phyloP scores from a whole-genome alignment of 139 green algal species.

The Astrephomene gubernaculifera region DNA sequence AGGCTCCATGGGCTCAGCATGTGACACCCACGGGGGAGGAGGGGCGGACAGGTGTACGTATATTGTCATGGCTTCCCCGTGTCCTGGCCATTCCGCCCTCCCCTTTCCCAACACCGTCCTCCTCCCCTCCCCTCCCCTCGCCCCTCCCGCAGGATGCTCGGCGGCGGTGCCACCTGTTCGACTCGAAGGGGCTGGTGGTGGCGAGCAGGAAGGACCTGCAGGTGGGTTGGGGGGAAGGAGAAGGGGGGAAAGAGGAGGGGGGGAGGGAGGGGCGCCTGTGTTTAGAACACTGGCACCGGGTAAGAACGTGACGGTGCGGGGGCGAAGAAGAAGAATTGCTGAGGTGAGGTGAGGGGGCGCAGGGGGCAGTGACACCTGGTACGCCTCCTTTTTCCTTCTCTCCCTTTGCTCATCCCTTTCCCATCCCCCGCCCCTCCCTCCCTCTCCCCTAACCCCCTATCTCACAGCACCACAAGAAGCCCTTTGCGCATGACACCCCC shows the following conservation, averaged over 20 bases:
- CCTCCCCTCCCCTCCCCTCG: background rate
- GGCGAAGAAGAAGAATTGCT: background rate
- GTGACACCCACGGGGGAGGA: background rate
- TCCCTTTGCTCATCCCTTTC: background rate
- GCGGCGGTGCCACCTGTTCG: conserved; percentile 78
- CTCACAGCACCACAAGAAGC: conserved; percentile 83
- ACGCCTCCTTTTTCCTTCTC: background rate
- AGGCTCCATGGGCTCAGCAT: background rate
- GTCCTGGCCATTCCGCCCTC: background rate
- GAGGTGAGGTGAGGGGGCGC: background rate
- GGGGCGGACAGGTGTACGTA: background rate
- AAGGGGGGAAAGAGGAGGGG: too few species aligned
- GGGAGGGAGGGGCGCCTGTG: too few species aligned
- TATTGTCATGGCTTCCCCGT: too few species aligned
- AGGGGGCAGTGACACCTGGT: background rate
- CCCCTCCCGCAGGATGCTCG: conserved; percentile 59
- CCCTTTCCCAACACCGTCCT: background rate
- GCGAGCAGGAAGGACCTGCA: conserved; percentile 47
- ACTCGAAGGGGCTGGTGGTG: conserved; percentile 85
- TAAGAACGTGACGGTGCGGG: too few species aligned
- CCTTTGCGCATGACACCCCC: conserved; percentile 70
- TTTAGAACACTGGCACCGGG: background rate
- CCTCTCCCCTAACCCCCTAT: background rate
- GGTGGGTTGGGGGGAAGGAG: background rate
- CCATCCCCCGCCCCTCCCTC: background rate